Conservation (phyloP, 2,329 filamentous ascomycete genomes). For the Phialocephala sp. region DNA sequence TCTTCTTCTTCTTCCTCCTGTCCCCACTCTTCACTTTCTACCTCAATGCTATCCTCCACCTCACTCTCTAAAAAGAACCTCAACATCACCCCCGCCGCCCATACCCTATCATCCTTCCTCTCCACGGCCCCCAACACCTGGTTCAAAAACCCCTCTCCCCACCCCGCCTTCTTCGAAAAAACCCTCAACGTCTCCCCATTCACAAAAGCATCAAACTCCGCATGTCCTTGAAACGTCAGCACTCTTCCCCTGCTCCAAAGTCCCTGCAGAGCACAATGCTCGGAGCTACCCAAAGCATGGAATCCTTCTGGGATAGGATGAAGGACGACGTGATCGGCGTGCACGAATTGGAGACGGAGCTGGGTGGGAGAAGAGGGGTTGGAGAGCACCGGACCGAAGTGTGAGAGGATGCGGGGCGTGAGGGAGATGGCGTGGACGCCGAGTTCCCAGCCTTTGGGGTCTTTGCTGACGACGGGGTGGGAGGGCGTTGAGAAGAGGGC, state of each 20-base stretch:
- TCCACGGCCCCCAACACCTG: slow-evolving; percentile 32
- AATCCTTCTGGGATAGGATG: slow-evolving; percentile 21
- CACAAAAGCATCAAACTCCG: slow-evolving; percentile 50
- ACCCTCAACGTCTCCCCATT: slow-evolving; percentile 47
- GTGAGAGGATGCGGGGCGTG: slow-evolving; percentile 32
- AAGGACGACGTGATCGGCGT: slow-evolving; percentile 42
- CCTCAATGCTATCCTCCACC: background rate
- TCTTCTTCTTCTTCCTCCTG: background rate
- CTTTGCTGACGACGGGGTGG: slow-evolving; percentile 21
- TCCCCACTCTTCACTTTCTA: background rate
- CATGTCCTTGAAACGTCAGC: slow-evolving; percentile 50
- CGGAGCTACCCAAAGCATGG: slow-evolving; percentile 36
- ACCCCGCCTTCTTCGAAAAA: slow-evolving; percentile 39
- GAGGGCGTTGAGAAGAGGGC: slow-evolving; percentile 42
- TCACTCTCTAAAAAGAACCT: slow-evolving; percentile 40
- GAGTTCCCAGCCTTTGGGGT: slow-evolving; percentile 43
- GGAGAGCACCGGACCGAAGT: slow-evolving; percentile 25
- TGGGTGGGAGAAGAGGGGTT: slow-evolving; percentile 16
- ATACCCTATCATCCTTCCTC: slow-evolving; percentile 41
- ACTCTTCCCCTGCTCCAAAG: slow-evolving; percentile 47
- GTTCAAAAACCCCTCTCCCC: slow-evolving; percentile 35
- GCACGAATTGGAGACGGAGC: slow-evolving; percentile 47
- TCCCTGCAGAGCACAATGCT: slow-evolving; percentile 48
- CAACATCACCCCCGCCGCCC: slow-evolving; percentile 43
- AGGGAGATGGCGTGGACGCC: slow-evolving; percentile 42